Evolutionary conservation across 2,329 filamentous ascomycete species (phyloP), one percentile per base, ranked within the genome.

Genomic region (Acephala macrosclerotiorum): DNA sequence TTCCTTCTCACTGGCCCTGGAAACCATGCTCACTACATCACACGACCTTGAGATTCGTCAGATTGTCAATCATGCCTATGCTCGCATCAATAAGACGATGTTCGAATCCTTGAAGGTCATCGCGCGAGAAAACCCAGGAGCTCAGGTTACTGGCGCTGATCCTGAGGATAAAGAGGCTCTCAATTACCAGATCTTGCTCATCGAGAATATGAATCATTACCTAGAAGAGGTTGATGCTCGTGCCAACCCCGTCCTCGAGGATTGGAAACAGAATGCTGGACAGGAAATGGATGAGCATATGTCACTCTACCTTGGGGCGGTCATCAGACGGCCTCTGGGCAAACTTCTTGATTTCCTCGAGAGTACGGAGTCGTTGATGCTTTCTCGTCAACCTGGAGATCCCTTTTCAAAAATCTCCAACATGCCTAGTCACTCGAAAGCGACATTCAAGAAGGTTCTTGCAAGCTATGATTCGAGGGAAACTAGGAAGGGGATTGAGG

Each of bases 191-290:
- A 97, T 99, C 74, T 85, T 98, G 38, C 85, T 98, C 61, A 98
- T 99, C 72, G 95, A 99, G 79, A 99, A 99, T 78, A 97, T 97
- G 94, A 96, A 97, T 76, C 94, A 97, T 79, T 98, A 97, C 80
- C 83, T 96, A 12, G 94, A 98, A 77, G 94, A 97, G 78, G 91
- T 97, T 9, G 93, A 97, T 71, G 81, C 90, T 18, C 86, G 88
- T 20, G 85, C 87, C 42, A 88, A 96, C 68, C 86, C 91, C 8
- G 88, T 97, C 0, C 85, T 98, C 4, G 89, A 92, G 66, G 89
- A 92, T 71, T 97, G 94, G 92, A 91, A 89, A 75, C 87, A 89
- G 45, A 90, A 91, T 64, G 96, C 95, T 1, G 83, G 86, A 36
- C 84, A 88, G 55, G 94, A 97, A 79, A 89, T 97, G 78, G 83